Evolutionary conservation across 2,329 filamentous ascomycete genomes (phyloP), one percentile per base, ranked within the genome.

Genomic region (Fusarium buxicola): DNA sequence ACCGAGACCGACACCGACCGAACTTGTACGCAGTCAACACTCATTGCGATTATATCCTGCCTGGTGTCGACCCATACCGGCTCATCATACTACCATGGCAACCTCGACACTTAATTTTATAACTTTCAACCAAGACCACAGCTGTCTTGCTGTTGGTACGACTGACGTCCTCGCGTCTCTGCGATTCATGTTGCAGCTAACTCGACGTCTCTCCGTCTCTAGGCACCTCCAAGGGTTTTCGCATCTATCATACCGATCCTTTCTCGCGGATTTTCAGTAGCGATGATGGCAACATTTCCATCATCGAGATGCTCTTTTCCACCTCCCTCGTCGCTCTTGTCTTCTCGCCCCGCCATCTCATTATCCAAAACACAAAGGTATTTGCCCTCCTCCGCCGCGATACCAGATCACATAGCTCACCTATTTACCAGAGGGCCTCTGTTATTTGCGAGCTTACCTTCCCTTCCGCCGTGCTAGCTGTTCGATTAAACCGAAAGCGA

Each of bases 401-500:
- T 57, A 45, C 21, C 11, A 3, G 43, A 13, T 36, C 30, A 10
- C 25, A 45, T 47, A 31, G 36, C 69, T 74, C 28, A 72, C 47
- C 53, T 53, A 35, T 28, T 36, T 9, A 31, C 41, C 60, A 89
- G 84, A 82, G 87, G 67, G 84, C 84, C 2, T 89, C 94, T 36
- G 92, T 96, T 58, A 98, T 99, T 76, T 99, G 95, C 86, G 95
- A 99, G 77, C 91, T 99, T 74, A 98, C 94, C 4, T 99, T 99
- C 71, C 94, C 94, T 11, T 96, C 94, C n/a, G 93, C 94, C 45
- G 93, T 99, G 10, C 86, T 98, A 35, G 94, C 94, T 16, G 92
- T 99, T 57, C 91, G 94, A 65, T 82, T 99, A 71, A 99, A 99
- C 77, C 87, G 95, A 68, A 98, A 97, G 77, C 89, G 95, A 32